Evolutionary conservation across 23 red algal genomes (phyloP).

Genomic region (Chondrus crispus): DNA sequence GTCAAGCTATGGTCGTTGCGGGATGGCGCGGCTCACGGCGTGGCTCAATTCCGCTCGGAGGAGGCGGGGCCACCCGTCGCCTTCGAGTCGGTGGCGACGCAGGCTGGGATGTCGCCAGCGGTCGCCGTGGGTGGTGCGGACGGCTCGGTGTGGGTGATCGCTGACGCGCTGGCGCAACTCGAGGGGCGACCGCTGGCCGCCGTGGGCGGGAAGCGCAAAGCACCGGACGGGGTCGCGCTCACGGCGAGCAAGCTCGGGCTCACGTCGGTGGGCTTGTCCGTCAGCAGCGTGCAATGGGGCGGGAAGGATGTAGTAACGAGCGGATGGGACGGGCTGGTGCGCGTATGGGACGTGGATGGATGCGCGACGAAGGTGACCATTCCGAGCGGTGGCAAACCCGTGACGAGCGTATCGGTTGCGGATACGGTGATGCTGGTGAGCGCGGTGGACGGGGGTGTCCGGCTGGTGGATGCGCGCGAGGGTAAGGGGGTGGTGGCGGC

Average conservation of each 20-base stretch:
- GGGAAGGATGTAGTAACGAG: conserved; percentile 21
- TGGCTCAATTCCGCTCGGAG: conserved; percentile 11
- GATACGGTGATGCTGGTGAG: conserved; percentile 26
- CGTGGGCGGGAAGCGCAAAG: not conserved
- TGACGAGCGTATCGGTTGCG: conserved; percentile 27
- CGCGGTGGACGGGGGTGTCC: conserved; percentile 52
- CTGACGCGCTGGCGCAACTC: not conserved
- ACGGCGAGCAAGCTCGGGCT: not conserved
- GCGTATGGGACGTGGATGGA: conserved; percentile 40
- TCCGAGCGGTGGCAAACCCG: conserved; percentile 57
- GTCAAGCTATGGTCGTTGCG: conserved; percentile 47
- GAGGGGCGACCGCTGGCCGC: not conserved
- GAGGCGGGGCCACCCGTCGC: not conserved
- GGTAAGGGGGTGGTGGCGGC: conserved; percentile 50
- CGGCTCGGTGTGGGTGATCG: conserved; percentile 47
- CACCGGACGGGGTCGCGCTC: not conserved
- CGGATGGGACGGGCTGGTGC: conserved; percentile 52
- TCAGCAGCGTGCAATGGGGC: conserved; percentile 40
- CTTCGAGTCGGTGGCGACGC: not conserved
- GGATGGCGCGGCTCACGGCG: not conserved
- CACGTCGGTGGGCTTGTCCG: not conserved
- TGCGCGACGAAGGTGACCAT: conserved; percentile 33
- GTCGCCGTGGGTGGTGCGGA: conserved; percentile 22
- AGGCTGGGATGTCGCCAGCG: not conserved
- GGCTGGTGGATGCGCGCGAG: conserved; percentile 41